Percentiles rank a stretch among this genome's conserved stretches.
Evolutionary conservation across 139 green algal genomes (phyloP).

Genomic region (Coccomyxa sp.): DNA sequence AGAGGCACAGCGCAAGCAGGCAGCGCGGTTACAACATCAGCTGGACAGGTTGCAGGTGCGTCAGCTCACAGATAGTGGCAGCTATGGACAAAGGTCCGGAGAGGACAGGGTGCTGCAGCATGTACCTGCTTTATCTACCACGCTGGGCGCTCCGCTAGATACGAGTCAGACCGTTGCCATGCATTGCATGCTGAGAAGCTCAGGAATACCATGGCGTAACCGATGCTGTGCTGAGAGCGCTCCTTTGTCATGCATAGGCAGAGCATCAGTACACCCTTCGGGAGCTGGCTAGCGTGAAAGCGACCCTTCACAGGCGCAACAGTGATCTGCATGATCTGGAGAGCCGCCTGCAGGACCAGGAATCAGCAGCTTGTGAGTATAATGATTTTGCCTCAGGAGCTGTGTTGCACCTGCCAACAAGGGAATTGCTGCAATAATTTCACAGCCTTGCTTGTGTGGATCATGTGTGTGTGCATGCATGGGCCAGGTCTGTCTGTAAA

Average conservation of each 20-base stretch:
- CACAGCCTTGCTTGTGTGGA: no score
- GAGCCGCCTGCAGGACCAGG: no score
- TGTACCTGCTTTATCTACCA: not conserved
- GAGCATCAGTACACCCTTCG: no score
- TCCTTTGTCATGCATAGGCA: not conserved
- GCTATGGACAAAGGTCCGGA: not conserved
- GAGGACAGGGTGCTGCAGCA: not conserved
- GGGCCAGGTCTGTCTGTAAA: not conserved
- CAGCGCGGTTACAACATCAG: not conserved
- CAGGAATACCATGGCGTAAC: not conserved
- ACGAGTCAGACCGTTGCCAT: no score
- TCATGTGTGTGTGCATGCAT: not conserved
- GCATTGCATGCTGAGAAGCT: not conserved
- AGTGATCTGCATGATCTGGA: no score
- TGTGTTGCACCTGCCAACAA: no score
- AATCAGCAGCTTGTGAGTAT: no score
- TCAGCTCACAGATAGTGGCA: not conserved
- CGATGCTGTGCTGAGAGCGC: not conserved
- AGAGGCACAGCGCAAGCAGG: not conserved
- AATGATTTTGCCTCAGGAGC: no score
- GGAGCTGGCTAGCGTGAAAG: no score
- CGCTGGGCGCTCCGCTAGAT: not conserved
- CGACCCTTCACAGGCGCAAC: no score
- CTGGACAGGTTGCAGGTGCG: not conserved
- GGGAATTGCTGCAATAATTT: no score